Evolutionary conservation across 179 eudicot species (phyloP), one percentile per base, ranked within the genome.

Genomic region (Heliamphora pulchella): DNA sequence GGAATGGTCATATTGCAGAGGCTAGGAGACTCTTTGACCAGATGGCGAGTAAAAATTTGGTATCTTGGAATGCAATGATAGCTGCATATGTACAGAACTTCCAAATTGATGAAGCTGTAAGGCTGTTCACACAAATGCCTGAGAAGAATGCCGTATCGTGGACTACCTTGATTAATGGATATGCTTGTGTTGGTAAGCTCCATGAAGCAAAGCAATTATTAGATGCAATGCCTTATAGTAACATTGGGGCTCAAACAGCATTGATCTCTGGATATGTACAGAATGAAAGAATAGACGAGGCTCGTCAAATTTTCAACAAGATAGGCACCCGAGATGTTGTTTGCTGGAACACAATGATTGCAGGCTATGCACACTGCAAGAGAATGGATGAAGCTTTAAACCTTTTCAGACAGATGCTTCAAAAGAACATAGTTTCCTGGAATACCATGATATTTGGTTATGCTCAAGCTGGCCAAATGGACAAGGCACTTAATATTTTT

Each of bases 291-390:
- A 57, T 79, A 54, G 69, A 74, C 13, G 79, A 74, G 31, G 85
- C 85, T 55, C 47, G 64, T 14, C 8, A 59, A 11, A 79, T 79
- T 65, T 82, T 82, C 62, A 62, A 67, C 47, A 58, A 68, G 69
- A 55, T 82, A 66, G n/a, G 76, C 50, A 69, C 63, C 47, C 72
- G 66, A 48, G 85, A 82, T 67, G 58, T 50, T 31, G 67, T 79
- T 47, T 79, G 76, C 58, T 82, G 85, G 85, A 82, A 82, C 66
- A 69, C 82, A 7, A 82, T 82, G 82, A 82, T 82, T 48, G 74
- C 85, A 14, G 85, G 82, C 6, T 82, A 79, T 75, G 75, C 80
- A 48, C 79, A 74, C 10, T 67, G 71, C 8, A 76, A 80, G 43
- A 74, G 77, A 74, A 67, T 79, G 79, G 63, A 64, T 48, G 85